phyloP scores from a whole-genome alignment of 2,329 filamentous ascomycete genomes.

The Fusarium protoensiforme region DNA sequence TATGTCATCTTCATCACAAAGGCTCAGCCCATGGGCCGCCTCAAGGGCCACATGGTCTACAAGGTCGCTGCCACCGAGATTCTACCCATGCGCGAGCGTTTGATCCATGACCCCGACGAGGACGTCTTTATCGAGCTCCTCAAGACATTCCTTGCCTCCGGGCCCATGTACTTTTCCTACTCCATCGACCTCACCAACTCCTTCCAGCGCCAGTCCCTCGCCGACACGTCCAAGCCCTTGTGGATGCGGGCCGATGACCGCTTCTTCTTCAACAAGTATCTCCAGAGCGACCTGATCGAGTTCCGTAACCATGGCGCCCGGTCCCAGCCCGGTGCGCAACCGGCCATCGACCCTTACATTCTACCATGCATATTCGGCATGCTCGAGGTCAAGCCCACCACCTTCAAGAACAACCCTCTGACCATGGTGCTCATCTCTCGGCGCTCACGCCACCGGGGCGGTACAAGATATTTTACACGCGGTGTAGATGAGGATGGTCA shows the following conservation, averaged over 20 bases:
- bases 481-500: conserved; percentile 93
- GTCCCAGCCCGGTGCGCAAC: conserved; percentile 75
- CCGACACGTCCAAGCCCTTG: conserved; percentile 76
- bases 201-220: conserved; percentile 91
- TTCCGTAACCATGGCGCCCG: conserved; percentile 76
- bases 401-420: conserved; percentile 84
- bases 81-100: conserved; percentile 90
- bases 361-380: conserved; percentile 97
- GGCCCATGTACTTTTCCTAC: conserved; percentile 98
- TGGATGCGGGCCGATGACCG: conserved; percentile 96
- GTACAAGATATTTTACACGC: conserved; percentile 94
- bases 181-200: conserved; percentile 96
- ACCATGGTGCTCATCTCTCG: conserved; percentile 90
- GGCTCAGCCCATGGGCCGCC: conserved; percentile 86
- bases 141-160: conserved; percentile 82
- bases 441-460: conserved; percentile 86
- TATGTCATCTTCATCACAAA: conserved; percentile 98
- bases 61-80: conserved; percentile 92
- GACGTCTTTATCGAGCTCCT: conserved; percentile 88
- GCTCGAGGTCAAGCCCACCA: conserved; percentile 88
- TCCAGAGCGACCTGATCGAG: conserved; percentile 91
- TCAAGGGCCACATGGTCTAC: conserved; percentile 97
- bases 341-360: conserved; percentile 88
- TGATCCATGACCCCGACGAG: conserved; percentile 92
- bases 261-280: conserved; percentile 98